Conservation (phyloP, 2,329 filamentous ascomycete genomes). For the Elsinoe australis region DNA sequence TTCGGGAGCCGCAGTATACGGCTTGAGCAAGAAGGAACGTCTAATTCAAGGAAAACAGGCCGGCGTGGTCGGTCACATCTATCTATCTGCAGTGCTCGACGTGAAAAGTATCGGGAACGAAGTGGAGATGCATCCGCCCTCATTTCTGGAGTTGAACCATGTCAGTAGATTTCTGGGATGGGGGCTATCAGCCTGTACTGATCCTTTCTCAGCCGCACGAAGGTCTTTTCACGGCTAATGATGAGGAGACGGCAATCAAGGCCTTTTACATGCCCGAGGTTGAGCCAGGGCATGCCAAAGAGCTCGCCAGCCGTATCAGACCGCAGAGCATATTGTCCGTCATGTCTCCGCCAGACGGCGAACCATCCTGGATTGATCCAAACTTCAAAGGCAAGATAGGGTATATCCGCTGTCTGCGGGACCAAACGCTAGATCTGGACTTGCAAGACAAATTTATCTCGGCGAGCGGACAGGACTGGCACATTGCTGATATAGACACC, state of each 20-base stretch:
- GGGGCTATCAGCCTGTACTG: no score
- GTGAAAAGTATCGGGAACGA: no score
- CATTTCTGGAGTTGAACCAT: no score
- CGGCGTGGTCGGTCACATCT: conserved; percentile 31
- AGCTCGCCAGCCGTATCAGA: no score
- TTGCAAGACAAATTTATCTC: neutral
- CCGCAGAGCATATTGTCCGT: neutral
- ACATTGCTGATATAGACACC: conserved; percentile 8
- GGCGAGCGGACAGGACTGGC: neutral
- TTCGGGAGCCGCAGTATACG: conserved; percentile 31
- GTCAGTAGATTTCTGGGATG: no score
- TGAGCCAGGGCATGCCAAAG: no score
- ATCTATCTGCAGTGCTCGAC: conserved; percentile 16
- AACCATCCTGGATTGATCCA: neutral
- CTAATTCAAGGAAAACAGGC: conserved; percentile 26
- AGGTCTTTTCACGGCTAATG: no score
- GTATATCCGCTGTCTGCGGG: conserved; percentile 4
- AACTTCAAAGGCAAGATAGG: conserved; percentile 2
- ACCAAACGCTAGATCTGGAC: neutral
- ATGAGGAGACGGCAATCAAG: no score
- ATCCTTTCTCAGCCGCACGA: no score
- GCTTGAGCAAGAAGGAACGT: conserved; percentile 29
- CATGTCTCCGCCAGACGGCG: neutral
- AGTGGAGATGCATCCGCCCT: no score
- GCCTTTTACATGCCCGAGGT: no score